Conservation (phyloP, 2,329 filamentous ascomycete species). For the Fusarium sp. region DNA sequence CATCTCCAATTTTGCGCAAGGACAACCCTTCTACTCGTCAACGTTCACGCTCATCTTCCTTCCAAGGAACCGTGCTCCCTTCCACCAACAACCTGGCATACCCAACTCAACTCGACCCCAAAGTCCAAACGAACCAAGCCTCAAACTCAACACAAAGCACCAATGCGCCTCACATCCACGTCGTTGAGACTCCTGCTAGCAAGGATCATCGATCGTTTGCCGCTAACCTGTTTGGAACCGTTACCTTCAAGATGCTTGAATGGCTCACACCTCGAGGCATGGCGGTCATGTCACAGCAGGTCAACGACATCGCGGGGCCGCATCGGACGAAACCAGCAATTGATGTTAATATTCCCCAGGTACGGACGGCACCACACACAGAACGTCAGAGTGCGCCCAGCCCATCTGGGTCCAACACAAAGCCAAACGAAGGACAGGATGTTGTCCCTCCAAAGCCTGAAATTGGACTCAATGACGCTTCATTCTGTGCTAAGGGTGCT, state of each 20-base stretch:
- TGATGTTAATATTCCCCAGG: conserved; percentile 3
- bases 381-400: not conserved
- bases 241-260: conserved; percentile 77
- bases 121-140: not conserved
- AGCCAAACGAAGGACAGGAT: not conserved
- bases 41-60: conserved; percentile 16
- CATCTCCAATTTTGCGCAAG: conserved; percentile 15
- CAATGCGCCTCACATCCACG: conserved; percentile 47
- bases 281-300: conserved; percentile 59
- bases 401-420: not conserved
- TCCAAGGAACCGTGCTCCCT: conserved; percentile 1
- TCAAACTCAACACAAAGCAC: not conserved
- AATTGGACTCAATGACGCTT: conserved; percentile 8
- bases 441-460: conserved; percentile 2
- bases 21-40: conserved; percentile 7
- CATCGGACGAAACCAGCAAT: not conserved
- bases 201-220: conserved; percentile 72
- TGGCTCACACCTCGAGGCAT: conserved; percentile 74
- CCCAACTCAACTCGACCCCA: not conserved
- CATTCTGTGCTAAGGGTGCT: not conserved
- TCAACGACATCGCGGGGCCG: conserved; percentile 30
- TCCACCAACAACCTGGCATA: not conserved
- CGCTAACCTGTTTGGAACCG: conserved; percentile 73
- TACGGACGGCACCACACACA: not conserved
- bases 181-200: conserved; percentile 60